Evolutionary conservation across 306 rosid species (phyloP).

Genomic region (Cicer pinnatifidum): DNA sequence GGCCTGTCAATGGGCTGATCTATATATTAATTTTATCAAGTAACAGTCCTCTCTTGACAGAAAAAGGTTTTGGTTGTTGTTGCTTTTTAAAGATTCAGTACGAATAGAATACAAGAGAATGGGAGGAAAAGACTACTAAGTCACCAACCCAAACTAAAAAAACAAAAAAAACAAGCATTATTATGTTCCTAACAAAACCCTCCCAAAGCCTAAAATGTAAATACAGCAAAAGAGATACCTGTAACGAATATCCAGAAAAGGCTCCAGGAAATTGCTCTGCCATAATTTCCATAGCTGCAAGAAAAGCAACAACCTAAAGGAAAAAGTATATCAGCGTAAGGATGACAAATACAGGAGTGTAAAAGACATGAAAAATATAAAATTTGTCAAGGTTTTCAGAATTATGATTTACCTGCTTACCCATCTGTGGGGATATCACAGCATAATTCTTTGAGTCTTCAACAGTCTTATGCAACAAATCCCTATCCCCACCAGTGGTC

Average conservation of each 20-base stretch:
- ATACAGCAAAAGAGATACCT: constrained; percentile 55
- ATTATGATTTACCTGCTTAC: constrained; percentile 69
- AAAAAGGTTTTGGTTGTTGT: background rate
- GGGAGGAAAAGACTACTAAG: background rate
- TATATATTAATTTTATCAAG: background rate
- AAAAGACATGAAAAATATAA: constrained; percentile 7
- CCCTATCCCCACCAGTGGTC: constrained; percentile 94
- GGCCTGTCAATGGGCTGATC: background rate
- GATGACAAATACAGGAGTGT: constrained; percentile 30
- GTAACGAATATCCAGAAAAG: constrained; percentile 84
- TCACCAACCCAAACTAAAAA: background rate
- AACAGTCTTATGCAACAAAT: constrained; percentile 67
- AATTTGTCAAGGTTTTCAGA: constrained; percentile 11
- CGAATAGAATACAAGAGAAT: background rate
- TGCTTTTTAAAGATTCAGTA: constrained; percentile 11
- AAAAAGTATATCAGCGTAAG: constrained; percentile 42
- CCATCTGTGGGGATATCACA: constrained; percentile 97
- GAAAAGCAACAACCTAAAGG: constrained; percentile 87
- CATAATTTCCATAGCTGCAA: constrained; percentile 98
- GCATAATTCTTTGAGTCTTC: constrained; percentile 73
- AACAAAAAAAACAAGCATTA: background rate
- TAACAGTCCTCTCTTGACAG: background rate
- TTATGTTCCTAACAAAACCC: background rate
- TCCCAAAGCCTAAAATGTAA: constrained; percentile 33
- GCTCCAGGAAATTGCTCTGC: constrained; percentile 96